Conservation (phyloP, 257 asterid genomes). For the Euphrasia confusa region DNA sequence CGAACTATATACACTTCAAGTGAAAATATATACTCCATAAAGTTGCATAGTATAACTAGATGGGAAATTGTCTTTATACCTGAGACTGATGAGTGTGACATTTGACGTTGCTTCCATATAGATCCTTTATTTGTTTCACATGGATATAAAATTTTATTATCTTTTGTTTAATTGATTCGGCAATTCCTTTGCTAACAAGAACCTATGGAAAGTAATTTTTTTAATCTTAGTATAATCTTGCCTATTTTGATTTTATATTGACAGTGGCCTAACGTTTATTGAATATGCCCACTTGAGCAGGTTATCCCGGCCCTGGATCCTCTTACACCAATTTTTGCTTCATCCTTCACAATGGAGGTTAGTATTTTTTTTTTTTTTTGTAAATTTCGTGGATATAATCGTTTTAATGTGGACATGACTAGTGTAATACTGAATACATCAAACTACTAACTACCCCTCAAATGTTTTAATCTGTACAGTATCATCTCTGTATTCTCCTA, state of each 20-base stretch:
- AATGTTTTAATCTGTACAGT: constrained; percentile 12
- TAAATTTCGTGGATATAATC: constrained; percentile 14
- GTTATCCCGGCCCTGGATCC: constrained; percentile 96
- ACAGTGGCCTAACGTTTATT: constrained; percentile 13
- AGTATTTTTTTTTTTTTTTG: constrained; percentile 24
- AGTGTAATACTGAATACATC: background rate
- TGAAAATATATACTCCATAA: background rate
- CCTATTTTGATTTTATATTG: background rate
- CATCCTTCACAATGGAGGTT: constrained; percentile 99
- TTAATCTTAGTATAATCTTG: constrained; percentile 5
- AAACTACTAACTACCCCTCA: constrained; percentile 11
- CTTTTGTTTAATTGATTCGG: constrained; percentile 1
- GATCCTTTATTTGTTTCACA: background rate
- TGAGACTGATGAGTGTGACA: constrained; percentile 18
- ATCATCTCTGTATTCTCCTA: background rate
- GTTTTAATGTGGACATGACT: constrained; percentile 14
- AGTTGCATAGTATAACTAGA: constrained; percentile 12
- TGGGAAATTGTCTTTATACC: constrained; percentile 5
- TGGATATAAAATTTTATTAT: constrained; percentile 3
- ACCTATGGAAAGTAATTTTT: constrained; percentile 6
- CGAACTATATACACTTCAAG: constrained; percentile 5
- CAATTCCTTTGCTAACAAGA: constrained; percentile 15
- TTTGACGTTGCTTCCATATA: background rate
- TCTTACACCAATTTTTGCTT: constrained; percentile 85
- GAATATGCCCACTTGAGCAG: constrained; percentile 39